Evolutionary conservation across 768 basidiomycete genomes (phyloP), one percentile per base, ranked within the genome.

Genomic region (Mycena alexandri): DNA sequence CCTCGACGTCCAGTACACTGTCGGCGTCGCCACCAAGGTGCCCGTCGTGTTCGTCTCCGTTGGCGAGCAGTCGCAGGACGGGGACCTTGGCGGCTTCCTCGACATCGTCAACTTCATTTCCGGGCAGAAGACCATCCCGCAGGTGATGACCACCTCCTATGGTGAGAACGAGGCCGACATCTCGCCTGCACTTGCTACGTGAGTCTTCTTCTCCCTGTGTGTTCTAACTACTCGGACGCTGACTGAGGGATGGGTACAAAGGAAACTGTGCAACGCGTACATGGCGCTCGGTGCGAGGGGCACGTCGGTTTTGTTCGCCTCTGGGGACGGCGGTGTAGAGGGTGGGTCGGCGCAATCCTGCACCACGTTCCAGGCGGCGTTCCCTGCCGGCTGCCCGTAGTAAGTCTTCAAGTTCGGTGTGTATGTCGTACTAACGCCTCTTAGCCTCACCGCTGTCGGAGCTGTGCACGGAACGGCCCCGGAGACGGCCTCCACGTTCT

Each of bases 101-200:
- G 87, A 92, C 65, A 92, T 89, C 84, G 78, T 90, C 29, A 83
- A 84, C 73, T 88, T 84, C 75, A 74, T 90, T 57, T 75, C 86
- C 5, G 75, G 55, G 1, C 80, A 85, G 65, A 61, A 71, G 6
- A 79, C 77, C 6, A 81, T 90, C 41, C 89, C 90, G 0, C 88
- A 88, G 69, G 87, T 87, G 3, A 80, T 89, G 64, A 70, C 85
- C 0, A 90, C 89, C 1, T 88, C 87, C 1, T 91, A 90, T 58
- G 89, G 89, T 14, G 89, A 90, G 66, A 85, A 91, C 62, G 89
- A 87, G 70, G 14, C 10, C 84, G 86, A 73, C 81, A 80, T 46
- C 82, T 83, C 64, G 11, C 38, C 56, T 52, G 75, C 73, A 2
- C 42, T 63, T 44, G 43, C 50, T 10, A 16, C 36, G 66, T 61